Percentiles rank a stretch among this genome's conserved stretches.
phyloP scores from a whole-genome alignment of 139 green algal genomes.

The Micractinium sp. region DNA sequence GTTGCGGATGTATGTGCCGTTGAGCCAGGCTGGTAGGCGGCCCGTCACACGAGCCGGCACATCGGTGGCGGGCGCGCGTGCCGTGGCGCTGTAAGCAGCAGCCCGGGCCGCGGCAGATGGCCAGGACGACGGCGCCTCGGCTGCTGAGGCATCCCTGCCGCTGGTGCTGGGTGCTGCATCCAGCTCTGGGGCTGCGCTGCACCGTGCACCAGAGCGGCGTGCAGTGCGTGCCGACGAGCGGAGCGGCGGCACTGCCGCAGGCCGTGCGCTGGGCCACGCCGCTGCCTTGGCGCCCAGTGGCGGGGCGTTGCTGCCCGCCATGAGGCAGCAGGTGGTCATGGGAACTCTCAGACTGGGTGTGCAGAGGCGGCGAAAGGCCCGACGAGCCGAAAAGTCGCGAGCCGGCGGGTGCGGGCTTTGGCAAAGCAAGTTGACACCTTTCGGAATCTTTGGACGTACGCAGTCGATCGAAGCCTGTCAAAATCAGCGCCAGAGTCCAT shows the following conservation, averaged over 20 bases:
- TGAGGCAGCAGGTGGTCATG: no score
- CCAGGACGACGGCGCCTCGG: not conserved
- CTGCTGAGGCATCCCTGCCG: not conserved
- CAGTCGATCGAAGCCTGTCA: no score
- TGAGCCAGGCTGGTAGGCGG: conserved; percentile 61
- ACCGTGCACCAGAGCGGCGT: not conserved
- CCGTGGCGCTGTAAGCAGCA: not conserved
- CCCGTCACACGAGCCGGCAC: conserved; percentile 44
- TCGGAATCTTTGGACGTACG: no score
- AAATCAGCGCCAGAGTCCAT: no score
- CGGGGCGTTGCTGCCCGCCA: no score
- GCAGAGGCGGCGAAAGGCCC: no score
- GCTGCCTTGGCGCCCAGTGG: not conserved
- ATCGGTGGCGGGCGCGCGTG: not conserved
- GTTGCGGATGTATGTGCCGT: conserved; percentile 65
- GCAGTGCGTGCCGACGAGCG: not conserved
- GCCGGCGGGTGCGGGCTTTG: no score
- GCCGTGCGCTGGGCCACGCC: no score
- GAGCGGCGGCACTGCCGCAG: not conserved
- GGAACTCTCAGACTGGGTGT: no score
- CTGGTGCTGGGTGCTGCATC: not conserved
- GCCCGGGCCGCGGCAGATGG: not conserved
- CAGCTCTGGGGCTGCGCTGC: not conserved
- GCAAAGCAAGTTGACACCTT: no score
- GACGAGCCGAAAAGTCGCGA: no score